phyloP scores from a whole-genome alignment of 441 rosid genomes.

The Populus hybrid region DNA sequence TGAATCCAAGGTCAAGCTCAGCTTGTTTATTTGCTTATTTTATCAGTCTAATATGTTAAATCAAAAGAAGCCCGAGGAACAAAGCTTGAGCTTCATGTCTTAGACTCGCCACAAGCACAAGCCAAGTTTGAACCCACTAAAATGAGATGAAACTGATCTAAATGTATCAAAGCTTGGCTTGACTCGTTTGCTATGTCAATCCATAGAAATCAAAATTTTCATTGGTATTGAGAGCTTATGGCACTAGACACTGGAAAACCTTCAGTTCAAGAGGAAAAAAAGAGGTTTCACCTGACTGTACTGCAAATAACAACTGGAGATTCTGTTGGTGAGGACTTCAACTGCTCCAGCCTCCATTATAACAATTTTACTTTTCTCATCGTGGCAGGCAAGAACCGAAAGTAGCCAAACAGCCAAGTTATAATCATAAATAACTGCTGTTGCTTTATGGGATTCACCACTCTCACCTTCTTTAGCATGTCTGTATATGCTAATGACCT shows the following conservation, averaged over 20 bases:
- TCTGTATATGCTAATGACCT: slow-evolving; percentile 60
- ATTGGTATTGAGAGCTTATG: background rate
- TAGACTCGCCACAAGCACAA: background rate
- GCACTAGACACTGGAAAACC: slow-evolving; percentile 7
- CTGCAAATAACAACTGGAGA: slow-evolving; percentile 54
- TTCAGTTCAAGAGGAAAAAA: background rate
- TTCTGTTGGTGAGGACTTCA: slow-evolving; percentile 83
- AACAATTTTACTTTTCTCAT: slow-evolving; percentile 69
- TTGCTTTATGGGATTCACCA: slow-evolving; percentile 44
- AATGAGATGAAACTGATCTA: background rate
- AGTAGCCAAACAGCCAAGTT: slow-evolving; percentile 91
- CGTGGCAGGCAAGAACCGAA: slow-evolving; percentile 88
- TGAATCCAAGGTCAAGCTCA: background rate
- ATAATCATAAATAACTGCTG: slow-evolving; percentile 59
- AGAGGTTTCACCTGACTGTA: slow-evolving; percentile 60
- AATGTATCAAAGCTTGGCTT: background rate
- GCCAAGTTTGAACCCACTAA: background rate
- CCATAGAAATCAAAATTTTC: background rate
- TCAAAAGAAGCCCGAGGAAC: background rate
- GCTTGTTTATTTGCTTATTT: background rate
- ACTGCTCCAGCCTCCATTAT: slow-evolving; percentile 96
- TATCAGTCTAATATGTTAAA: background rate
- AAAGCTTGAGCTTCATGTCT: background rate
- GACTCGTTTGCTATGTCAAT: background rate
- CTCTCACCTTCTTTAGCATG: slow-evolving; percentile 53